Base-by-base conservation (phyloP, 371 early-diverging fungal species). In the Funneliformis caledonium region DNA sequence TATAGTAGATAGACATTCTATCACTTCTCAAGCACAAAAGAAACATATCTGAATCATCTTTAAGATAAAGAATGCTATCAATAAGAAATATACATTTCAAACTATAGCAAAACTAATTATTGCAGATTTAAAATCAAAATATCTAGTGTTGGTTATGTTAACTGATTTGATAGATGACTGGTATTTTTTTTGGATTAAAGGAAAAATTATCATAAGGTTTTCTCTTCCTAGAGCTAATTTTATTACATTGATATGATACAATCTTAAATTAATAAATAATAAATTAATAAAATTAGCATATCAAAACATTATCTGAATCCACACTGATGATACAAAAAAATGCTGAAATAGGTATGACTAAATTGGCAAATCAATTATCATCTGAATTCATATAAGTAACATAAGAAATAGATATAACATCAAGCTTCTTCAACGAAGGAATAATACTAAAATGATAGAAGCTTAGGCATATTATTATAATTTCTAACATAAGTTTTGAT, bases 1-100 rank as follows among this genome's bases (percentile, higher is more conserved):
- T 19, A 72, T 70, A 47, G 72, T 70, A 4, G 72, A 70, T 16
- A 47, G n/a, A n/a, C 16, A 47, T 70, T 37, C 72, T 70, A 47
- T 70, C 14, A 43, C 37, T 37, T 11, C 3, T 11, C 16, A 47
- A 70, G 22, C 8, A 3, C 43, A n/a, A 43, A 16, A 70, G 47
- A 47, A 37, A 70, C 16, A 47, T 43, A 70, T 70, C 12, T 43
- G 72, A 16, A 0, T 47, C 0, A 11, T 70, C 19, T 43, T 70
- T 70, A 43, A 43, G n/a, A 42, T 70, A 47, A 70, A 70, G 47
- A 70, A 70, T 4, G 47, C 11, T 70, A n/a, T 70, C 22, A 22
- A 14, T 0, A 47, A 10, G 9, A 45, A 1, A 43, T 14, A 45
- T 70, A 47, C 72, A 45, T 43, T 33, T 43, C 72, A 70, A 70